Evolutionary conservation across 1,284 basidiomycete genomes (phyloP).

Genomic region (Fomitopsis palustris): DNA sequence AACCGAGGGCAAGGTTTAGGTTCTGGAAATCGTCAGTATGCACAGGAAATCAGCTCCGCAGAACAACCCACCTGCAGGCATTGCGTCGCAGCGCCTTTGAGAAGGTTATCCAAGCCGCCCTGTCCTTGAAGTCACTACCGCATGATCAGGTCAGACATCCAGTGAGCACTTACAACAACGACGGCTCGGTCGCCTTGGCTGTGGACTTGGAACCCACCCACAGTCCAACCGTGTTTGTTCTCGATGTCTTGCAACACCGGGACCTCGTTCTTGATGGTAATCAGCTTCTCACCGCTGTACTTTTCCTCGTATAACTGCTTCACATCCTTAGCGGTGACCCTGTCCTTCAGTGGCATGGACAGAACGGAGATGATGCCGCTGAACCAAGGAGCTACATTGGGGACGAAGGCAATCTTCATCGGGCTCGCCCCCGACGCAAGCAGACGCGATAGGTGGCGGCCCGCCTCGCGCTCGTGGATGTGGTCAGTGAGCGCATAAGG

Average conservation of each 20-base stretch:
- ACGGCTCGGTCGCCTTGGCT: constrained; percentile 87
- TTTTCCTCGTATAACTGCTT: constrained; percentile 73
- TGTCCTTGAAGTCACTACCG: constrained; percentile 25
- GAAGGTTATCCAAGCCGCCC: constrained; percentile 92
- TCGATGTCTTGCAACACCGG: constrained; percentile 79
- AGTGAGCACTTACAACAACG: constrained; percentile 64
- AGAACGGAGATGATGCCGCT: constrained; percentile 90
- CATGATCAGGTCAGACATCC: constrained; percentile 1
- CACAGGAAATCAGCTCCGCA: not conserved
- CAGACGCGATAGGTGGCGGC: constrained; percentile 74
- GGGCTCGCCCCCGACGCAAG: constrained; percentile 28
- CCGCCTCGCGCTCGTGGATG: constrained; percentile 97
- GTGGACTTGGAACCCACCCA: constrained; percentile 95
- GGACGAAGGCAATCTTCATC: constrained; percentile 83
- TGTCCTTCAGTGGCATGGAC: constrained; percentile 73
- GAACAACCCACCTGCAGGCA: constrained; percentile 75
- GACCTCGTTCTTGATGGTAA: constrained; percentile 65
- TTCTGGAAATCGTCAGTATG: constrained; percentile 53
- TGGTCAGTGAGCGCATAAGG: constrained; percentile 95
- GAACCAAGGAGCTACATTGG: constrained; percentile 92
- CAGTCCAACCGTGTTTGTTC: constrained; percentile 83
- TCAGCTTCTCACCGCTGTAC: constrained; percentile 76
- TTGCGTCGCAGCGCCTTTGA: constrained; percentile 98
- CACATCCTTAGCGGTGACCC: constrained; percentile 71
- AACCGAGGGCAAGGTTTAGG: constrained; percentile 91